These are phyloP conservation scores for Saturnispora quitensis DNA, from an alignment of 805 yeast genomes.

Conservation along the genomic window DNA sequence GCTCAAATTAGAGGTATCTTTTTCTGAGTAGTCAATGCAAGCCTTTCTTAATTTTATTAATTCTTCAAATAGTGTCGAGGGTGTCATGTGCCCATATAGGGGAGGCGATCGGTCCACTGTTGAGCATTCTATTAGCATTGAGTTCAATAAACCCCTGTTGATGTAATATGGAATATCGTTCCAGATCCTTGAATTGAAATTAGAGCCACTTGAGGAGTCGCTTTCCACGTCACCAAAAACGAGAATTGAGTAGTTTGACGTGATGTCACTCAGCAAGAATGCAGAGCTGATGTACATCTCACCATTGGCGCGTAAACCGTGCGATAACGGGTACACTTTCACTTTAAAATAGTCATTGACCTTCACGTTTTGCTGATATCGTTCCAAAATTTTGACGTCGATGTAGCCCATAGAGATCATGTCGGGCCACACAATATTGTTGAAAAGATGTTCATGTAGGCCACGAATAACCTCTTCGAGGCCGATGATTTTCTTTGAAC, in stretches of 20 bases:
- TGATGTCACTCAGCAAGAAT: constrained; percentile 37
- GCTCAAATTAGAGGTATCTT: not conserved
- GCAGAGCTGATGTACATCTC: constrained; percentile 44
- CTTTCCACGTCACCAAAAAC: constrained; percentile 83
- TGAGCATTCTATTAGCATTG: constrained; percentile 75
- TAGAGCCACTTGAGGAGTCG: constrained; percentile 38
- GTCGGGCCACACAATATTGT: constrained; percentile 77
- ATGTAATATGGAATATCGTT: constrained; percentile 38
- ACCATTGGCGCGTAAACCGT: constrained; percentile 20
- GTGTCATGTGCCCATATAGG: constrained; percentile 76
- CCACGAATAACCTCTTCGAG: constrained; percentile 42
- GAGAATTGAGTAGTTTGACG: constrained; percentile 33
- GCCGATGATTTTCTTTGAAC: constrained; percentile 42
- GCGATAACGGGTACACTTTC: constrained; percentile 34
- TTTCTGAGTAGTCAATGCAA: constrained; percentile 14
- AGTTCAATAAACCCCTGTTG: constrained; percentile 32
- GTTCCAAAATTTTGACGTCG: constrained; percentile 18
- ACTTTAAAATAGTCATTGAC: constrained; percentile 30
- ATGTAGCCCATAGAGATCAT: constrained; percentile 30
- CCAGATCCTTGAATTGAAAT: constrained; percentile 47
- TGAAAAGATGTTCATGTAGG: constrained; percentile 51
- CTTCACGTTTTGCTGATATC: not conserved
- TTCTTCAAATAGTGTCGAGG: constrained; percentile 52
- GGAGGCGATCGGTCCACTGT: constrained; percentile 38
- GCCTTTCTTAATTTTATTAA: constrained; percentile 27